A percentile compares a stretch with the other conserved stretches of the same genome.
These are phyloP conservation scores for Magnolia changhungtana DNA, from an alignment of 164 flowering plant species.

Conservation along the genomic window DNA sequence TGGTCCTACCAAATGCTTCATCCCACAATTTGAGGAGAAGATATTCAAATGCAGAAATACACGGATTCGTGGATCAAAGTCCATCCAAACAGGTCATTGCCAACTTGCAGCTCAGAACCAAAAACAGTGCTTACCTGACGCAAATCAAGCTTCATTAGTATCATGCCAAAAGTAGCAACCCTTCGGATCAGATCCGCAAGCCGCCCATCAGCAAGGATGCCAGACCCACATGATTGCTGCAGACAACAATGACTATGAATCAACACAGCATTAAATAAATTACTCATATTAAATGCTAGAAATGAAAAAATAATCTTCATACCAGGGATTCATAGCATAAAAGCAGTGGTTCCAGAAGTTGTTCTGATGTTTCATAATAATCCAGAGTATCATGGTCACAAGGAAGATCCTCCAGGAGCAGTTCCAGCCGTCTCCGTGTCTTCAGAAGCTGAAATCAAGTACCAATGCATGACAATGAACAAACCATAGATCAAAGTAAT, in stretches of 20 bases:
- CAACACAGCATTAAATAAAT: constrained; percentile 1
- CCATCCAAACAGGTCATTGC: not conserved
- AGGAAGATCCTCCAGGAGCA: constrained; percentile 87
- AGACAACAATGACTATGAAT: constrained; percentile 11
- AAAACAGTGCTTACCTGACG: constrained; percentile 65
- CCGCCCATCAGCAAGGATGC: constrained; percentile 86
- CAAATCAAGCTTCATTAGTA: constrained; percentile 90
- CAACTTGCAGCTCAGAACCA: not conserved
- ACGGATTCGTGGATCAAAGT: not conserved
- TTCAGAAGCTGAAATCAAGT: constrained; percentile 53
- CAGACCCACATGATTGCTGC: constrained; percentile 91
- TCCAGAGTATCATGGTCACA: constrained; percentile 71
- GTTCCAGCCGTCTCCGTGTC: constrained; percentile 69
- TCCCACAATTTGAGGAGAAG: too few relatives aligned
- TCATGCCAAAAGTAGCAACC: constrained; percentile 90
- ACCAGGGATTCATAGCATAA: constrained; percentile 92
- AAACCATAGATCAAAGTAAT: too few relatives aligned
- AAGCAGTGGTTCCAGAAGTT: constrained; percentile 78
- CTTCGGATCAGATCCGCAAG: constrained; percentile 87
- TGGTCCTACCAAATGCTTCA: not conserved
- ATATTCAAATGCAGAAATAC: too few relatives aligned
- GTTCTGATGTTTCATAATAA: constrained; percentile 75
- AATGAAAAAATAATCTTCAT: constrained; percentile 9
- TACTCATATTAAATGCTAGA: constrained; percentile 1
- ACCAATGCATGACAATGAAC: not conserved